Percentiles rank a stretch among this genome's conserved stretches.
Conservation (phyloP, 306 rosid genomes). For the Acacia melanoxylon region DNA sequence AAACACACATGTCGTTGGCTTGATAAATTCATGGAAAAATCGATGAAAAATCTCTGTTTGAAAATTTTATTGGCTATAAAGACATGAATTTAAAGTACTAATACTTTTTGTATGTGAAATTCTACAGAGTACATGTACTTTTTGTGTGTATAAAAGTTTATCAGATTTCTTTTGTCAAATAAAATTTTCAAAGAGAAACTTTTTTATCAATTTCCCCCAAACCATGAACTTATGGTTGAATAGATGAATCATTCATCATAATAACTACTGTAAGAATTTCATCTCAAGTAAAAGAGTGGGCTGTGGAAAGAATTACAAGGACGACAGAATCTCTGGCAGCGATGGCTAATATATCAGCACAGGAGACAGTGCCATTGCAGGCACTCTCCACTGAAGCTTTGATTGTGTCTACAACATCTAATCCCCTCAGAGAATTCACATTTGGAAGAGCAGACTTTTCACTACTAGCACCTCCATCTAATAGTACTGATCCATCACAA, state of each 20-base stretch:
- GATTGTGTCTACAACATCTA: conserved; percentile 74
- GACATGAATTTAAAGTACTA: too few species aligned
- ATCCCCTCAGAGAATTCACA: conserved; percentile 73
- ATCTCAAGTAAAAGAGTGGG: not conserved
- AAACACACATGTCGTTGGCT: not conserved
- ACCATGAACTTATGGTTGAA: not conserved
- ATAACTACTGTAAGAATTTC: not conserved
- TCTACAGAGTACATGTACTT: too few species aligned
- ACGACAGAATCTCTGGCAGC: conserved; percentile 86
- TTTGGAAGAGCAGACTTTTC: conserved; percentile 77
- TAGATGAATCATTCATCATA: not conserved
- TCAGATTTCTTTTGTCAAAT: too few species aligned
- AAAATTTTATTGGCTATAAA: too few species aligned
- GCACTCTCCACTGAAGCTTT: conserved; percentile 76
- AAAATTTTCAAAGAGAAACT: too few species aligned
- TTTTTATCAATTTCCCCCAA: too few species aligned
- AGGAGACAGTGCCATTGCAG: conserved; percentile 78
- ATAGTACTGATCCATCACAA: conserved; percentile 78
- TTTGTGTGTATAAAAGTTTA: too few species aligned
- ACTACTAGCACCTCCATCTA: conserved; percentile 54
- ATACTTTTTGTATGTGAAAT: too few species aligned
- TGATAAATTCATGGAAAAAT: not conserved
- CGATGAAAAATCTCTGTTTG: too few species aligned
- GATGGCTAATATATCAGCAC: conserved; percentile 80
- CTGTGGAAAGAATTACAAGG: conserved; percentile 44